A percentile compares a stretch with the other conserved stretches of the same genome.
phyloP scores from a whole-genome alignment of 345 rosid genomes.

The Melaleuca alternifolia region DNA sequence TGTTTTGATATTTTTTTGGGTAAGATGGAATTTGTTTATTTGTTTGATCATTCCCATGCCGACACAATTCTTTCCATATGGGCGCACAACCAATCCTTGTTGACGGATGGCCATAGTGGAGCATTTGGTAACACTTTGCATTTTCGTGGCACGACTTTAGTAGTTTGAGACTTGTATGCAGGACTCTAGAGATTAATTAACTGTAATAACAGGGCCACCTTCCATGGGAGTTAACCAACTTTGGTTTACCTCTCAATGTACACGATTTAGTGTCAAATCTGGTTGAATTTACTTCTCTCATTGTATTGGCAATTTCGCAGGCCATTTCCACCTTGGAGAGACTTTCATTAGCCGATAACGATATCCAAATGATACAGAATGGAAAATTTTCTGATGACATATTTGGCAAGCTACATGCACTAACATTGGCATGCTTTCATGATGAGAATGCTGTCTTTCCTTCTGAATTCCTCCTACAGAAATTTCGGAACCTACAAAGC shows the following conservation, averaged over 20 bases:
- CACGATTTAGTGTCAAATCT: neutral
- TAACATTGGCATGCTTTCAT: neutral
- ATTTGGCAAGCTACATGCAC: neutral
- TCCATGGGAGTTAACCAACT: neutral
- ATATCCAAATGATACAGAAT: accelerated
- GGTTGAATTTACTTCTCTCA: neutral
- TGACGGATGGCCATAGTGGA: too few species aligned
- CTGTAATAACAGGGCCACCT: neutral
- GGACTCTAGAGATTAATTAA: too few species aligned
- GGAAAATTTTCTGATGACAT: neutral
- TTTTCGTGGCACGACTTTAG: too few species aligned
- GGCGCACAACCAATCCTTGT: too few species aligned
- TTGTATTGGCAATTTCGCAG: neutral
- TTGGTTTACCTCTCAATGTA: accelerated
- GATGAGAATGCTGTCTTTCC: neutral
- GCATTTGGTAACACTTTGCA: too few species aligned
- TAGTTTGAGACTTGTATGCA: too few species aligned
- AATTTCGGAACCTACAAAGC: neutral
- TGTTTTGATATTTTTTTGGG: neutral
- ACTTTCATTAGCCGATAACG: neutral
- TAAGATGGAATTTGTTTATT: neutral
- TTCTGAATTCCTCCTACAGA: neutral
- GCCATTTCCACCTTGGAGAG: neutral
- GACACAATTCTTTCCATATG: neutral
- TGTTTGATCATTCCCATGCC: neutral